Evolutionary conservation across 2,329 filamentous ascomycete genomes (phyloP), one percentile per base, ranked within the genome.

Genomic region (Iodosphaeria phyllophila): DNA sequence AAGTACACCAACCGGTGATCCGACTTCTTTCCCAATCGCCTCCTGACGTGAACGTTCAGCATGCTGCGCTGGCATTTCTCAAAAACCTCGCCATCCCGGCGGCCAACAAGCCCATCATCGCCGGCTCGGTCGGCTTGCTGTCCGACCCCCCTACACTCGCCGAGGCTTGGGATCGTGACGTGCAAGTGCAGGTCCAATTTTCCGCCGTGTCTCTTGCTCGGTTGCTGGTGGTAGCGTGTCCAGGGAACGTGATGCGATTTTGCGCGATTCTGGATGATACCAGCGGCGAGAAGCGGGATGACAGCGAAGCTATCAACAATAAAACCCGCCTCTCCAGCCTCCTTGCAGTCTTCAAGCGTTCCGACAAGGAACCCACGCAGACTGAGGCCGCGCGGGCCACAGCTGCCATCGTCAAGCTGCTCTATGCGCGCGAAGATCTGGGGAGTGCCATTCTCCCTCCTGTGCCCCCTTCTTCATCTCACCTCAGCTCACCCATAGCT

Each of bases 1-100:
- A 56, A 28, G 37, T 53, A 6, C 53, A 59, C 33, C 35, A 39
- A 6, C 53, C 58, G 0, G 32, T 31, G 5, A 42, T 36, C 6
- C n/a, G n/a, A n/a, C n/a, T n/a, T n/a, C n/a, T n/a, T n/a, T n/a
- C n/a, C n/a, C n/a, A n/a, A n/a, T n/a, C n/a, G n/a, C n/a, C n/a
- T n/a, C n/a, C n/a, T n/a, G 53, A 61, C 31, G 41, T 55, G 1
- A 63, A 70, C 31, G 56, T 69, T 10, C 49, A 68, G 1, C 67
- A 73, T 37, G 55, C 64, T 2, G 48, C 54, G 3, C 50, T 74
- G 11, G 60, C 64, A 6, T 71, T 72, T 36, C 56, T 73, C 30
- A 73, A 71, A 43, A 74, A 74, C 40, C 58, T 74, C 6, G 63
- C 68, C 14, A 65, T 74, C 25, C 64, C 67, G 0, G 28, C 45